A percentile compares a stretch with the other conserved stretches of the same genome.
Conservation (phyloP, 2,329 filamentous ascomycete genomes). For the Curvularia hawaiiensis region DNA sequence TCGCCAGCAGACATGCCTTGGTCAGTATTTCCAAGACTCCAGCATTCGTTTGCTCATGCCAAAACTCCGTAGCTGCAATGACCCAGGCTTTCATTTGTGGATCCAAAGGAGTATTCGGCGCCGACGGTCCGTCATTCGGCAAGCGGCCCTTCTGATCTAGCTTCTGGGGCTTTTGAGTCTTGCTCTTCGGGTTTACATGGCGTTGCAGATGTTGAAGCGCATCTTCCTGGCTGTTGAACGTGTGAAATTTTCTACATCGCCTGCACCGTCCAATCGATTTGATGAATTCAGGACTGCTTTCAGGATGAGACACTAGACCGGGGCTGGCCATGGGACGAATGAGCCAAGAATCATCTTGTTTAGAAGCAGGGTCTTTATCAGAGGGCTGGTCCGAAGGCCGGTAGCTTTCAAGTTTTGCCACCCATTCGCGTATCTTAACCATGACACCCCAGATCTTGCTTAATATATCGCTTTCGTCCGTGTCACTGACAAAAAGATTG, state of each 20-base stretch:
- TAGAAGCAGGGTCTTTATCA: conserved; percentile 13
- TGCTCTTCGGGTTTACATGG: conserved; percentile 15
- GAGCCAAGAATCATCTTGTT: conserved; percentile 22
- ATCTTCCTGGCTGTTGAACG: conserved; percentile 19
- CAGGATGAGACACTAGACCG: conserved; percentile 13
- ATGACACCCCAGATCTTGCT: conserved; percentile 38
- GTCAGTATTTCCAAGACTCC: conserved; percentile 23
- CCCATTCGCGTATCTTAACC: conserved; percentile 19
- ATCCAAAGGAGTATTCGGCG: background rate
- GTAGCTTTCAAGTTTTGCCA: conserved; percentile 5
- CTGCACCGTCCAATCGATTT: conserved; percentile 24
- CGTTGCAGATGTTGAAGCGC: conserved; percentile 32
- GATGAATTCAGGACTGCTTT: conserved; percentile 16
- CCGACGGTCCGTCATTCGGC: background rate
- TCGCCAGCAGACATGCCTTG: conserved; percentile 17
- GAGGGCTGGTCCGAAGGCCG: conserved; percentile 7
- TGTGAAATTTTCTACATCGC: conserved; percentile 17
- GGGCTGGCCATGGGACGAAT: conserved; percentile 21
- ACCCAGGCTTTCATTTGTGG: conserved; percentile 30
- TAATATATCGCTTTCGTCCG: conserved; percentile 26
- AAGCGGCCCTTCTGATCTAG: background rate
- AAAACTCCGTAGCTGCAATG: conserved; percentile 22
- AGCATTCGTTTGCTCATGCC: conserved; percentile 28
- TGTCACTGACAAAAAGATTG: conserved; percentile 30
- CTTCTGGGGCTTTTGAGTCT: background rate